phyloP scores from a whole-genome alignment of 345 rosid genomes.

The Linum usitatissimum region DNA sequence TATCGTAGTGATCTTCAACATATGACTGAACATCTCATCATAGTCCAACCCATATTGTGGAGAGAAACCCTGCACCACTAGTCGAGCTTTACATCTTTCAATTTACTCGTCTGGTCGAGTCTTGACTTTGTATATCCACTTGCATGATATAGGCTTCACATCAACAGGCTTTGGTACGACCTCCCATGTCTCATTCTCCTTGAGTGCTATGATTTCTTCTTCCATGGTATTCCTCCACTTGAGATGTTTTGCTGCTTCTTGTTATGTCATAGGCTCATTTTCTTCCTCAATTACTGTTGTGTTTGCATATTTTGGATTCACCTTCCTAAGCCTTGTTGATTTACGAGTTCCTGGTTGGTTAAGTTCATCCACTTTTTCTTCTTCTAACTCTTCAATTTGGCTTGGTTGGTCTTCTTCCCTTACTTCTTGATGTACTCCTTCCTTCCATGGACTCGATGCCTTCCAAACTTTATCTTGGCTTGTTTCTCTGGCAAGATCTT shows the following conservation, averaged over 20 bases:
- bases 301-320: neutral
- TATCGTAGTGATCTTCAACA: neutral
- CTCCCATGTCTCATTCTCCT: neutral
- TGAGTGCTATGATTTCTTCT: neutral
- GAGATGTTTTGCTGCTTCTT: neutral
- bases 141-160: neutral
- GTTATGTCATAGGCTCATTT: neutral
- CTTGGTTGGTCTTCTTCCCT: neutral
- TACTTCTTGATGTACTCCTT: neutral
- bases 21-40: neutral
- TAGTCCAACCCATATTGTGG: neutral
- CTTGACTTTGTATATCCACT: neutral
- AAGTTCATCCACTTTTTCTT: no score
- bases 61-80: neutral
- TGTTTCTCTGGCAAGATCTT: no score
- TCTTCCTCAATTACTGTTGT: neutral
- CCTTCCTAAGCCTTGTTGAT: neutral
- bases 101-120: neutral
- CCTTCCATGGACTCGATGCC: neutral
- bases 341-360: neutral
- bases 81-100: neutral
- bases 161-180: neutral
- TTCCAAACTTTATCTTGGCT: neutral
- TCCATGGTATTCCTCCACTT: neutral
- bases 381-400: neutral